phyloP scores from a whole-genome alignment of 176 grass and related monocot species.

The Aechmea fasciata region DNA sequence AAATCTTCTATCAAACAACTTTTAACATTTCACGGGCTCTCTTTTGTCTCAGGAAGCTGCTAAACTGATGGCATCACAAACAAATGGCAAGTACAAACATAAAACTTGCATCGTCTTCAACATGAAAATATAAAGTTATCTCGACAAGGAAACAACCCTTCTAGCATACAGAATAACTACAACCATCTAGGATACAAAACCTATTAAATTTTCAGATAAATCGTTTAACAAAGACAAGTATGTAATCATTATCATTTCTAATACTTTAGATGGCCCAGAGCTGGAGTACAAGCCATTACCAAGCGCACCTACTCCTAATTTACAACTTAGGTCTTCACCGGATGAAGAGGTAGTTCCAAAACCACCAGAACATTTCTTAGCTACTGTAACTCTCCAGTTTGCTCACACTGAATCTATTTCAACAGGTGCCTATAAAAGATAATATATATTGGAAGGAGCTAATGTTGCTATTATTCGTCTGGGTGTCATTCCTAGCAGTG shows the following conservation, averaged over 20 bases:
- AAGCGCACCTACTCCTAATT: slow-evolving; percentile 2
- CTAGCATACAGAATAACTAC: background rate
- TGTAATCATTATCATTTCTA: background rate
- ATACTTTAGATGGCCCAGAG: slow-evolving; percentile 10
- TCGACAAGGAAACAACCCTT: background rate
- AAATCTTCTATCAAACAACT: background rate
- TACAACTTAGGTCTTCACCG: background rate
- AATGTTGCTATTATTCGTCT: slow-evolving; percentile 17
- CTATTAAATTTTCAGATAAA: background rate
- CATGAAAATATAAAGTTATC: background rate
- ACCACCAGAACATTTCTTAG: background rate
- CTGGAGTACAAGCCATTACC: slow-evolving; percentile 14
- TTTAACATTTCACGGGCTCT: background rate
- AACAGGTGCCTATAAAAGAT: slow-evolving; percentile 9
- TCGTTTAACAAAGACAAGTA: background rate
- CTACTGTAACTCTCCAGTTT: background rate
- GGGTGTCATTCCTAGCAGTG: slow-evolving; percentile 15
- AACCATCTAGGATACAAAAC: background rate
- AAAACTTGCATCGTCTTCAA: background rate
- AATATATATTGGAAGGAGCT: slow-evolving; percentile 13
- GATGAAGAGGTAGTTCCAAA: slow-evolving; percentile 2
- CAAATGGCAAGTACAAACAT: slow-evolving; percentile 2
- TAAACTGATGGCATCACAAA: slow-evolving; percentile 2
- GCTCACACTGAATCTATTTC: background rate
- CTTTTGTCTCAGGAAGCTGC: slow-evolving; percentile 12